phyloP scores from a whole-genome alignment of 1,139 yeast species.

The Yamadazyma triangularis region DNA sequence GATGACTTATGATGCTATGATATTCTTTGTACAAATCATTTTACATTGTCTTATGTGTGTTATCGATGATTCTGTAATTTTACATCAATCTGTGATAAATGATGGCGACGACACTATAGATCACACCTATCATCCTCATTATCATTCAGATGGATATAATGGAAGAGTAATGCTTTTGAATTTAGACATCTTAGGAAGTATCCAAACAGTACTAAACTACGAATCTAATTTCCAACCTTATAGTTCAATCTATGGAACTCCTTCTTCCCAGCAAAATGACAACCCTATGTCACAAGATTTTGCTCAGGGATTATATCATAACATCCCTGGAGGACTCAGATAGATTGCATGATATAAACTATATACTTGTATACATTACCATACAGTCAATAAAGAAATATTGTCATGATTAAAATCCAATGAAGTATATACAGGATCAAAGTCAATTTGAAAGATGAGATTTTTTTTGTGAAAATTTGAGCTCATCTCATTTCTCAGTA shows the following conservation, averaged over 20 bases:
- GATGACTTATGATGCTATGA: conserved; percentile 22
- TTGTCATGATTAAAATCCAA: too few species aligned
- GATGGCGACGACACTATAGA: conserved; percentile 1
- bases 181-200: conserved; percentile 21
- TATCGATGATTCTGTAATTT: conserved; percentile 26
- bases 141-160: conserved; percentile 36
- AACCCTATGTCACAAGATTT: too few species aligned
- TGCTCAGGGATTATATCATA: too few species aligned
- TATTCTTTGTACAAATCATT: conserved; percentile 25
- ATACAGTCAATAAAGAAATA: too few species aligned
- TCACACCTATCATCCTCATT: conserved; percentile 11
- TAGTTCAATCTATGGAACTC: conserved; percentile 3
- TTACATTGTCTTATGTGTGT: conserved; percentile 31
- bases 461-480: too few species aligned
- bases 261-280: conserved; percentile 1
- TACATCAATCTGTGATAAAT: conserved; percentile 14
- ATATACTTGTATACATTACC: too few species aligned
- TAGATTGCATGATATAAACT: too few species aligned
- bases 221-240: conserved; percentile 5
- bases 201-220: conserved; percentile 18
- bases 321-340: too few species aligned
- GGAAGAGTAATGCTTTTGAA: conserved; percentile 33
- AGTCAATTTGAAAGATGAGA: too few species aligned
- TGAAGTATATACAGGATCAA: too few species aligned
- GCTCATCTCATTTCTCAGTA: too few species aligned